Evolutionary conservation across 2,329 filamentous ascomycete species (phyloP).

Genomic region (Xylaria sp.): DNA sequence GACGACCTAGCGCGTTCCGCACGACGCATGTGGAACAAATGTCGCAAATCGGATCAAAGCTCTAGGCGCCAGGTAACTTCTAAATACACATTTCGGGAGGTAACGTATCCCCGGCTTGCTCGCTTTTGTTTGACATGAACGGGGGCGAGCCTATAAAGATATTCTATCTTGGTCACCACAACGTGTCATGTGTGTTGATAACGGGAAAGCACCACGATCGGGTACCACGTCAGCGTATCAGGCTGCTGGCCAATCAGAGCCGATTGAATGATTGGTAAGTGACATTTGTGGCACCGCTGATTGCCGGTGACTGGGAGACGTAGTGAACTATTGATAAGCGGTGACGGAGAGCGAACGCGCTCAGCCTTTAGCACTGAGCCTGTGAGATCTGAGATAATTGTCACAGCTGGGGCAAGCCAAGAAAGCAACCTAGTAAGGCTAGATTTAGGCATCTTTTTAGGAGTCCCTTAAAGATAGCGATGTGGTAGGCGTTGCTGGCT

Average conservation of each 20-base stretch:
- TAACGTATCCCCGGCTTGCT: constrained; percentile 7
- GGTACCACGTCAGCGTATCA: constrained; percentile 4
- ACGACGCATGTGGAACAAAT: constrained; percentile 5
- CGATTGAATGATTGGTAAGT: constrained; percentile 12
- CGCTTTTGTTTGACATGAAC: background rate
- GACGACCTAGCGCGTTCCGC: constrained; percentile 1
- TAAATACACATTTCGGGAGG: constrained; percentile 4
- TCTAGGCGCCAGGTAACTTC: constrained; percentile 8
- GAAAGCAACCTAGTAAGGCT: background rate
- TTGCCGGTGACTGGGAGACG: constrained; percentile 5
- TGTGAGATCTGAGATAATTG: constrained; percentile 9
- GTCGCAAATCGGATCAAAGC: background rate
- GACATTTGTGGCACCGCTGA: constrained; percentile 4
- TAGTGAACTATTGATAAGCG: constrained; percentile 9
- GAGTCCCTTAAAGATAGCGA: background rate
- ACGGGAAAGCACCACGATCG: constrained; percentile 12
- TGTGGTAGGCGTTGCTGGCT: background rate
- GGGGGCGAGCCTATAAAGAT: background rate
- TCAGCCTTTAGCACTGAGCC: background rate
- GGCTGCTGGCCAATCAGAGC: constrained; percentile 1
- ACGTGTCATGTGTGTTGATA: constrained; percentile 12
- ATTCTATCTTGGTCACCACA: constrained; percentile 5
- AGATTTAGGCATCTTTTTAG: background rate
- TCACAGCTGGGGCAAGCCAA: constrained; percentile 2
- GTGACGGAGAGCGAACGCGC: constrained; percentile 1